Percentiles rank a stretch among this genome's conserved stretches.
phyloP scores from a whole-genome alignment of 176 grass and related monocot species.

The Tillandsia leiboldiana region DNA sequence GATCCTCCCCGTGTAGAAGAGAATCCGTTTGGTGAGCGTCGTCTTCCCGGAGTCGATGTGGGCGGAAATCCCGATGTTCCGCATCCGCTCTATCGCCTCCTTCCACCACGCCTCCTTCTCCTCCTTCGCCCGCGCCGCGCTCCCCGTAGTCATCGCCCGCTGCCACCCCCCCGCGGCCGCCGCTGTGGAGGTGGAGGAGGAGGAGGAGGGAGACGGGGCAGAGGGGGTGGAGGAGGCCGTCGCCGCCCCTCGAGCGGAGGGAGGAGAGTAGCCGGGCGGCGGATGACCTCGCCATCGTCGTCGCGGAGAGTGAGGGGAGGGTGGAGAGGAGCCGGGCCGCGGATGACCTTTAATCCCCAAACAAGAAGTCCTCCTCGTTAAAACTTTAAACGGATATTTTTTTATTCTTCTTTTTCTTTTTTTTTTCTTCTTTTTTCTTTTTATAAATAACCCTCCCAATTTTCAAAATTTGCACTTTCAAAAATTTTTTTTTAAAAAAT shows the following conservation, averaged over 20 bases:
- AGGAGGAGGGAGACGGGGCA: neutral
- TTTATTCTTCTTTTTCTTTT: too few species aligned
- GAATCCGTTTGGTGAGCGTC: slow-evolving; percentile 78
- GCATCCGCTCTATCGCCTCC: slow-evolving; percentile 79
- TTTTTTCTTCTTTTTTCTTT: too few species aligned
- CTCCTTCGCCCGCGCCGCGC: slow-evolving; percentile 42
- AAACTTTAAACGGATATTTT: too few species aligned
- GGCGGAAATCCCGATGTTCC: slow-evolving; percentile 93
- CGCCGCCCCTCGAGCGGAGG: neutral
- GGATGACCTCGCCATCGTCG: slow-evolving; percentile 31
- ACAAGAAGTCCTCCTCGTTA: too few species aligned
- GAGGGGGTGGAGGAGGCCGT: neutral
- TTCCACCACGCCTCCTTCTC: slow-evolving; percentile 74
- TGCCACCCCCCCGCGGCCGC: neutral
- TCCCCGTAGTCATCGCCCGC: slow-evolving; percentile 19
- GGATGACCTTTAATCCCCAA: too few species aligned
- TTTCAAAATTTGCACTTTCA: too few species aligned
- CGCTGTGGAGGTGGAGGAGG: neutral
- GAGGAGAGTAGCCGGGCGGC: slow-evolving; percentile 19
- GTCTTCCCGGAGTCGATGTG: slow-evolving; percentile 99
- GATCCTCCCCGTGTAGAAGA: slow-evolving; percentile 88
- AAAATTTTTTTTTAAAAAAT: too few species aligned
- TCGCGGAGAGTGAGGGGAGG: neutral
- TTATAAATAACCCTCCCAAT: too few species aligned
- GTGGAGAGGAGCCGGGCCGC: neutral